phyloP scores from a whole-genome alignment of 257 asterid genomes.

The Solanum bukasovii region DNA sequence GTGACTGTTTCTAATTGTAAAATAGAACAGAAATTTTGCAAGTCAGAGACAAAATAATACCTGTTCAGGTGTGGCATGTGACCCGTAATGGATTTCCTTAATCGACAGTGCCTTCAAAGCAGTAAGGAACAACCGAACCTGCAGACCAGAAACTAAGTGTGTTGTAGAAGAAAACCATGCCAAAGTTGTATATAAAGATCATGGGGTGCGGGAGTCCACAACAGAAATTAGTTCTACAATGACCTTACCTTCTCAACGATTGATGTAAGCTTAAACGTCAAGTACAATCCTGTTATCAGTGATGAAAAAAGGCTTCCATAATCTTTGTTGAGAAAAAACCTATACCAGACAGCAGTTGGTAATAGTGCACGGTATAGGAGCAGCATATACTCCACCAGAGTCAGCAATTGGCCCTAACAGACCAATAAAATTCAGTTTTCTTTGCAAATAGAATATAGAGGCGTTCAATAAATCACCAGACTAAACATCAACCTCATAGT shows the following conservation, averaged over 20 bases:
- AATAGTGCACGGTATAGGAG: slow-evolving; percentile 85
- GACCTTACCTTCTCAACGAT: slow-evolving; percentile 66
- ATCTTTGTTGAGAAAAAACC: slow-evolving; percentile 84
- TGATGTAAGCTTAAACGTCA: slow-evolving; percentile 83
- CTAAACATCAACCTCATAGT: neutral
- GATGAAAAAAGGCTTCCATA: slow-evolving; percentile 91
- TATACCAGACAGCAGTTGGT: slow-evolving; percentile 92
- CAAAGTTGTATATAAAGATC: neutral
- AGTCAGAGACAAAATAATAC: slow-evolving; percentile 17
- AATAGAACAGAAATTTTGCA: neutral
- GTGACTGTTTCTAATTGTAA: neutral
- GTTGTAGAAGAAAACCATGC: neutral
- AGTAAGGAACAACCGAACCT: slow-evolving; percentile 59
- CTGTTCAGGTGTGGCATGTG: slow-evolving; percentile 76
- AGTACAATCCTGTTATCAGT: slow-evolving; percentile 75
- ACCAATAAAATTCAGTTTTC: slow-evolving; percentile 7
- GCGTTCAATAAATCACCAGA: neutral
- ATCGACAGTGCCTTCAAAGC: slow-evolving; percentile 64
- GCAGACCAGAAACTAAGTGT: slow-evolving; percentile 5
- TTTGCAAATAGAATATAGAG: neutral
- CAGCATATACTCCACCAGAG: slow-evolving; percentile 79
- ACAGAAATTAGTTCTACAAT: neutral
- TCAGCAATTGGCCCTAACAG: slow-evolving; percentile 78
- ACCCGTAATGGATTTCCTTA: slow-evolving; percentile 66
- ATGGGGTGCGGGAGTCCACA: neutral